Evolutionary conservation across 108 stramenopile species (phyloP).

Genomic region (Bacterosira constricta): DNA sequence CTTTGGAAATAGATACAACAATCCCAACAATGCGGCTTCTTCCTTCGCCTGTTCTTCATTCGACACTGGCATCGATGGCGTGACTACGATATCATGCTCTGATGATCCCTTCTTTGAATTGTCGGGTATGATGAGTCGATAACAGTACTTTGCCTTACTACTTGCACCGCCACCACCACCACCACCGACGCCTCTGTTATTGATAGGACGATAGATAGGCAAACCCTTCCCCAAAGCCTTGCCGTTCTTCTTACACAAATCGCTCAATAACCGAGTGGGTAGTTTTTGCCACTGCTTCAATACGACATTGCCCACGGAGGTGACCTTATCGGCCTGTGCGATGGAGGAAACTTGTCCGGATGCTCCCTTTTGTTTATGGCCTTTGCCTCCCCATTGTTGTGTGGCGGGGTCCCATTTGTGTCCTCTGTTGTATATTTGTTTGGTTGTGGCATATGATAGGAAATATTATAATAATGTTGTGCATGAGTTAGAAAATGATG

Average conservation of each 20-base stretch:
- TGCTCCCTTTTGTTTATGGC: conserved; percentile 87
- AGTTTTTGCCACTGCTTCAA: conserved; percentile 89
- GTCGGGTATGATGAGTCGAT: conserved; percentile 82
- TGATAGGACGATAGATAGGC: conserved; percentile 58
- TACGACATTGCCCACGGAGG: conserved; percentile 65
- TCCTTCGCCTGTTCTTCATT: conserved; percentile 88
- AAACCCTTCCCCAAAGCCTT: conserved; percentile 42
- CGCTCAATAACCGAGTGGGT: conserved; percentile 75
- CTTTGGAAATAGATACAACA: conserved; percentile 75
- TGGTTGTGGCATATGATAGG: no score
- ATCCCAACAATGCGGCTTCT: conserved; percentile 86
- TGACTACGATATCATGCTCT: conserved; percentile 77
- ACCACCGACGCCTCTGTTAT: conserved; percentile 1
- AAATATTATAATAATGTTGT: no score
- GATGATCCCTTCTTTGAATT: conserved; percentile 63
- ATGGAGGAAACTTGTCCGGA: conserved; percentile 63
- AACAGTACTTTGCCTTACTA: conserved; percentile 17
- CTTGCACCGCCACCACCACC: background rate
- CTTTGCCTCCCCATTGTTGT: conserved; percentile 87
- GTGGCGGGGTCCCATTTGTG: conserved; percentile 83
- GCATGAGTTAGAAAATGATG: no score
- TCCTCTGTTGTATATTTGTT: no score
- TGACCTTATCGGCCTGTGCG: conserved; percentile 59
- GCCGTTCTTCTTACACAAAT: conserved; percentile 69
- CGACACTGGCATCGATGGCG: conserved; percentile 58